Percentiles rank a stretch among this genome's conserved stretches.
Conservation (phyloP, 2,329 filamentous ascomycete genomes). For the Rugonectria rugulosa region DNA sequence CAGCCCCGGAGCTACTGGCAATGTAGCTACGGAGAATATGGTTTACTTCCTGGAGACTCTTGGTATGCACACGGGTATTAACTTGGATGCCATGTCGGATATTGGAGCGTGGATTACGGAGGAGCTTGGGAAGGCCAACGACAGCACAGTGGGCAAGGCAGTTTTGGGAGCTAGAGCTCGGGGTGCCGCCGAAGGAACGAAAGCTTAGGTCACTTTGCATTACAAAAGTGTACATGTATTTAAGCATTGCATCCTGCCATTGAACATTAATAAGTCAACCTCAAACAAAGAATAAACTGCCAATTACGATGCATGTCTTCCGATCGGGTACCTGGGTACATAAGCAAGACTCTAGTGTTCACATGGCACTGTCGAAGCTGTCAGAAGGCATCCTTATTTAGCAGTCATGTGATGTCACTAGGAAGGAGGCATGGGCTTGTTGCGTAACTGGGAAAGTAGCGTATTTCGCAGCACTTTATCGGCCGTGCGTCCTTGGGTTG, state of each 20-base stretch:
- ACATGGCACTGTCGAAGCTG: no score
- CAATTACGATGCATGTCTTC: no score
- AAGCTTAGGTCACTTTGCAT: slow-evolving; percentile 12
- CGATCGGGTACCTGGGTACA: no score
- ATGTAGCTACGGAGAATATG: slow-evolving; percentile 85
- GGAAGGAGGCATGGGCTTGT: background rate
- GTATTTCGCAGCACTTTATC: slow-evolving; percentile 26
- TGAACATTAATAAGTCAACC: no score
- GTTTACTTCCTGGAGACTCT: slow-evolving; percentile 79
- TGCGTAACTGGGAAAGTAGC: slow-evolving; percentile 7
- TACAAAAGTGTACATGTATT: background rate
- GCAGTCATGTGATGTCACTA: slow-evolving; percentile 52
- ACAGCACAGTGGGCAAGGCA: slow-evolving; percentile 73
- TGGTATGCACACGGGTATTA: slow-evolving; percentile 77
- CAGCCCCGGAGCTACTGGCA: slow-evolving; percentile 84
- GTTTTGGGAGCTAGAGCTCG: slow-evolving; percentile 59
- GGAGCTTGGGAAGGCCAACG: slow-evolving; percentile 68
- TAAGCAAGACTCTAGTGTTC: no score
- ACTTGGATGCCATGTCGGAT: slow-evolving; percentile 70
- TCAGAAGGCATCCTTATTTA: no score
- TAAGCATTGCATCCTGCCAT: background rate
- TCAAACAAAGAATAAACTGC: no score
- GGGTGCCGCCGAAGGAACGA: slow-evolving; percentile 34
- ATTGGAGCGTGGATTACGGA: slow-evolving; percentile 77
- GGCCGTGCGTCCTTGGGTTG: slow-evolving; percentile 39